Conservation (phyloP, 2,329 filamentous ascomycete species). For the Aspergillus floridensis region DNA sequence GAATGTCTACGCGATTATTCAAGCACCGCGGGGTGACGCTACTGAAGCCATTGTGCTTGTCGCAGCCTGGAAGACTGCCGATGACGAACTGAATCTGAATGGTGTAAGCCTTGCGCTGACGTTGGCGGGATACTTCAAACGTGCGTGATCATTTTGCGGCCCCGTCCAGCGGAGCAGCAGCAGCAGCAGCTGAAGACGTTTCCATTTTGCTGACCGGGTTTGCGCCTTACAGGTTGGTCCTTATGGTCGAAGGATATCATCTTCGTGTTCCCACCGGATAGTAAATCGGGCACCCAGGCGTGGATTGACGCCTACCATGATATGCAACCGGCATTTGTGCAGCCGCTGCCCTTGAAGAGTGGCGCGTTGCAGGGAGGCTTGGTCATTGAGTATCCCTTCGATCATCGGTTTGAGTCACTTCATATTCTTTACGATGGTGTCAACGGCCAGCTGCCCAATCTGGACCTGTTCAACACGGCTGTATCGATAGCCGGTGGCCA, state of each 20-base stretch:
- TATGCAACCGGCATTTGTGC: constrained; percentile 69
- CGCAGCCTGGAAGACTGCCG: constrained; percentile 81
- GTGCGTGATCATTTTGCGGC: constrained; percentile 40
- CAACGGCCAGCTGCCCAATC: constrained; percentile 91
- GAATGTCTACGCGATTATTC: constrained; percentile 90
- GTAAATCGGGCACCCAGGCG: constrained; percentile 83
- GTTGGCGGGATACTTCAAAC: constrained; percentile 89
- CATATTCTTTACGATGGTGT: constrained; percentile 93
- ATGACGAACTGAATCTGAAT: constrained; percentile 75
- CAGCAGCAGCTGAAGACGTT: not conserved
- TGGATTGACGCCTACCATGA: constrained; percentile 99
- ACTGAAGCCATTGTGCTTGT: constrained; percentile 95
- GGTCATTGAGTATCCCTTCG: constrained; percentile 88
- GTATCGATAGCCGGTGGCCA: constrained; percentile 83
- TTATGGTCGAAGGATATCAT: constrained; percentile 99
- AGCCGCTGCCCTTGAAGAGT: constrained; percentile 80
- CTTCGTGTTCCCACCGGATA: constrained; percentile 83
- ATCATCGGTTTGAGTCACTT: constrained; percentile 78
- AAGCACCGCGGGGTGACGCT: constrained; percentile 90
- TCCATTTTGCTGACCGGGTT: constrained; percentile 15
- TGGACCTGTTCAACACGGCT: constrained; percentile 93
- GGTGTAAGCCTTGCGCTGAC: constrained; percentile 84
- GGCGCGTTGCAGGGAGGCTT: constrained; percentile 89
- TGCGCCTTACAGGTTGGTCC: constrained; percentile 67
- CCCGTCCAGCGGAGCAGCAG: not conserved